A percentile compares a stretch with the other conserved stretches of the same genome.
These are phyloP conservation scores for Triangularia verruculosa DNA, from an alignment of 2,329 filamentous ascomycete genomes.

Conservation along the genomic window DNA sequence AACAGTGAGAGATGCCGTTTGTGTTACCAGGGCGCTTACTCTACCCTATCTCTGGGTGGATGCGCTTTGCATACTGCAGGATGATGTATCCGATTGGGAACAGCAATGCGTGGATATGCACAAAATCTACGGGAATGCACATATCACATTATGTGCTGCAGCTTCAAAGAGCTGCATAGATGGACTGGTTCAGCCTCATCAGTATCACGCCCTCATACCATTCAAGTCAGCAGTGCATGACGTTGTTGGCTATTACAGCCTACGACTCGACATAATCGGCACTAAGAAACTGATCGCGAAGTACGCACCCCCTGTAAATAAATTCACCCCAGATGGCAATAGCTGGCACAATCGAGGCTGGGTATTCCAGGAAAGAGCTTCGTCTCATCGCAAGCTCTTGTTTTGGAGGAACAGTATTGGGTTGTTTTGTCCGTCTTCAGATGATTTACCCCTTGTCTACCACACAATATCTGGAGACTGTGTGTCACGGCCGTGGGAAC, in stretches of 20 bases:
- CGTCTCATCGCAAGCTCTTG: not conserved
- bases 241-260: not conserved
- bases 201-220: not conserved
- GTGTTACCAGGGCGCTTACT: not conserved
- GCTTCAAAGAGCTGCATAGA: not conserved
- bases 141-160: not conserved
- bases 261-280: not conserved
- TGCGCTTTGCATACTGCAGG: not conserved
- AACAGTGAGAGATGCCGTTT: not conserved
- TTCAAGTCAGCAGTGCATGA: not conserved
- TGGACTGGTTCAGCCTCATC: not conserved
- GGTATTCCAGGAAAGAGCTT: not conserved
- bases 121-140: not conserved
- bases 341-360: not conserved
- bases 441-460: not conserved
- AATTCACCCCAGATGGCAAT: not conserved
- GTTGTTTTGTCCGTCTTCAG: too few species aligned
- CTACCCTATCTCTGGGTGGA: not conserved
- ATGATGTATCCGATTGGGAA: not conserved
- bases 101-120: not conserved
- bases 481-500: too few species aligned
- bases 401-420: not conserved
- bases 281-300: not conserved
- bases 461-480: not conserved
- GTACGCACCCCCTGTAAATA: not conserved